Conservation (phyloP, 2,329 filamentous ascomycete species). For the Pyrenochaeta sp. region DNA sequence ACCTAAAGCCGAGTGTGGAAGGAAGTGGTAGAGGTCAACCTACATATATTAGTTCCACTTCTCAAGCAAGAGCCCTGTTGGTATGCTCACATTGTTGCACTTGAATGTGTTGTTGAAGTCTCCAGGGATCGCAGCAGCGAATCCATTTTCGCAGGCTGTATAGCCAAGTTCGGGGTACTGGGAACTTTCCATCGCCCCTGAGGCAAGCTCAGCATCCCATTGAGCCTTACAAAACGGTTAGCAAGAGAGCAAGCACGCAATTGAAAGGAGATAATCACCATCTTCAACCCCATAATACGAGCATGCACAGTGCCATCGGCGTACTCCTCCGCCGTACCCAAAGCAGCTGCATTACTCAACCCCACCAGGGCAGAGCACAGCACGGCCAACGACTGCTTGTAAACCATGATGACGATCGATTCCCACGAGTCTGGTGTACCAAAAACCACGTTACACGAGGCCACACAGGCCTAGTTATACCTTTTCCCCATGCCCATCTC, state of each 20-base stretch:
- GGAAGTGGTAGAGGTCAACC: conserved; percentile 63
- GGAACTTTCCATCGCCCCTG: conserved; percentile 35
- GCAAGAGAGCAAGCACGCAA: background rate
- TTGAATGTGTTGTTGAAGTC: conserved; percentile 45
- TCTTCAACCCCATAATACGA: conserved; percentile 44
- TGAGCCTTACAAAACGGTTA: conserved; percentile 23
- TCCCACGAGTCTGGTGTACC: too few species aligned
- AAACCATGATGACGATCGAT: conserved; percentile 21
- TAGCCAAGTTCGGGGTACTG: conserved; percentile 38
- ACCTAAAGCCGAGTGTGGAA: conserved; percentile 60
- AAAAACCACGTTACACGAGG: too few species aligned
- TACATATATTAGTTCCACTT: conserved; percentile 15
- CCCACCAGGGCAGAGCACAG: conserved; percentile 27
- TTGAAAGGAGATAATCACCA: conserved; percentile 13
- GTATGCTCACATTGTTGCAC: conserved; percentile 43
- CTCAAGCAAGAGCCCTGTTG: too few species aligned
- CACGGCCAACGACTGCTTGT: conserved; percentile 13
- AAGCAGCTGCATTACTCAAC: conserved; percentile 27
- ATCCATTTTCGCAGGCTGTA: conserved; percentile 40
- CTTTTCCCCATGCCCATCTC: background rate
- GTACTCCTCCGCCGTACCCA: conserved; percentile 40
- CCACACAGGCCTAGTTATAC: conserved; percentile 5
- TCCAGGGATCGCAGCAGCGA: conserved; percentile 43
- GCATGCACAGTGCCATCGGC: conserved; percentile 44
- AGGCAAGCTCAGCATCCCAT: conserved; percentile 34